Evolutionary conservation across 2,329 filamentous ascomycete genomes (phyloP).

Genomic region (Aspergillus phoenicis): DNA sequence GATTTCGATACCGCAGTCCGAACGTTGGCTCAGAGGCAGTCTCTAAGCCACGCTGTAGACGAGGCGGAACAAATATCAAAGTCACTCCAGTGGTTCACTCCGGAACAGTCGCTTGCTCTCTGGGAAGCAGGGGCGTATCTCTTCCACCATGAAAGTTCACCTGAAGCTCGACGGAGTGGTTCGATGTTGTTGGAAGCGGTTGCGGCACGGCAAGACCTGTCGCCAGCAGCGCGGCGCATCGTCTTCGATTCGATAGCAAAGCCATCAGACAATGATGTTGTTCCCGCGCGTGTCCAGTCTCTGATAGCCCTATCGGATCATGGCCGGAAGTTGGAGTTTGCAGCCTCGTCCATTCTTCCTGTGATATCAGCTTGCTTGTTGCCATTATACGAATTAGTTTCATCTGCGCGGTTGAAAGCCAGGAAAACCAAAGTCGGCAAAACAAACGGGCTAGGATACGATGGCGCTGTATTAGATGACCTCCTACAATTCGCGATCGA

Average conservation of each 20-base stretch:
- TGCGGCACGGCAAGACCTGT: conserved; percentile 42
- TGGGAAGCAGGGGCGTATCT: conserved; percentile 46
- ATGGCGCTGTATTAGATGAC: conserved; percentile 41
- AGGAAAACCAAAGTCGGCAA: conserved; percentile 40
- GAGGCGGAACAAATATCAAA: conserved; percentile 42
- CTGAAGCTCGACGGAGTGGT: conserved; percentile 40
- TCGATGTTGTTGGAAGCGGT: conserved; percentile 41
- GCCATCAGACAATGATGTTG: conserved; percentile 38
- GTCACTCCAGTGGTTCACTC: conserved; percentile 38
- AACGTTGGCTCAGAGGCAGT: conserved; percentile 38
- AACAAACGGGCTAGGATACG: conserved; percentile 34
- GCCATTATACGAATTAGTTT: conserved; percentile 42
- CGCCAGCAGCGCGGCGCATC: conserved; percentile 35
- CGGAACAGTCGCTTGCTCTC: conserved; percentile 43
- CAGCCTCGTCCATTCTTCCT: conserved; percentile 41
- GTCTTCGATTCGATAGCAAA: conserved; percentile 42
- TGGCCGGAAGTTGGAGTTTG: conserved; percentile 46
- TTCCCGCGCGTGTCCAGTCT: conserved; percentile 42
- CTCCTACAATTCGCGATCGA: conserved; percentile 47
- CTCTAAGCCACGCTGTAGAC: conserved; percentile 39
- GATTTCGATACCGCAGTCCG: conserved; percentile 43
- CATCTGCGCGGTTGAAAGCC: conserved; percentile 39
- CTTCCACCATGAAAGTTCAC: conserved; percentile 37
- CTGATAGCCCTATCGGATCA: conserved; percentile 47
- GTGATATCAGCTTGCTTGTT: conserved; percentile 44